Evolutionary conservation across 176 grass and related monocot genomes (phyloP), one percentile per base, ranked within the genome.

Genomic region (Oryza longistaminata): DNA sequence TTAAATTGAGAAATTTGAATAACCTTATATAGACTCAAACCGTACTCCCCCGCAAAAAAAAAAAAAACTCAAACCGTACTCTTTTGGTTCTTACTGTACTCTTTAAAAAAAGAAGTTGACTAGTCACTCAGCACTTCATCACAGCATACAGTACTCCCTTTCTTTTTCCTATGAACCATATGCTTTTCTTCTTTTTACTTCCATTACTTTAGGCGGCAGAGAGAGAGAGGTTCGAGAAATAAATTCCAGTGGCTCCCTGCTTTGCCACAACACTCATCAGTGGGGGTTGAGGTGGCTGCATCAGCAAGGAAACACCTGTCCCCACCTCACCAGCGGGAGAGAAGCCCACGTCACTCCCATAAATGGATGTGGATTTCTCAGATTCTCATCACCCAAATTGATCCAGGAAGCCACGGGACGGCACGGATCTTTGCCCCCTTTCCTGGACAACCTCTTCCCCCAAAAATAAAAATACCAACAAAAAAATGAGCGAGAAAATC

Each of bases 241-340:
- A 62, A 62, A 62, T 62, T 62, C 7, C 58, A 62, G 2, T 24
- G 58, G 21, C 58, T 22, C 21, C n/a, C 8, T 58, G 53, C 52
- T 58, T 58, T 62, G n/a, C 58, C 58, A 62, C n/a, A 24, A 24
- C 58, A 62, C 29, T 58, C 21, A 68, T 2, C 16, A 40, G 85
- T 70, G 78, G 35, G 43, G 34, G 66, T 75, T 67, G 62, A 31
- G 64, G 70, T 81, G 87, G 71, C 82, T 52, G 71, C 50, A 26
- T 45, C 26, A 37, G 21, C 26, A n/a, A 15, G 53, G 33, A 21
- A 14, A 77, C 88, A 81, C 22, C 16, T 85, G 88, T 37, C 65
- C 87, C 77, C 77, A 77, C 70, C 31, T 73, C 78, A 66, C 19
- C 76, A 62, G 58, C 2, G 58, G 7, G 21, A 62, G 58, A 24